Base-by-base conservation (phyloP, 2,329 filamentous ascomycete genomes). In the Teratosphaeria zuluensis region DNA sequence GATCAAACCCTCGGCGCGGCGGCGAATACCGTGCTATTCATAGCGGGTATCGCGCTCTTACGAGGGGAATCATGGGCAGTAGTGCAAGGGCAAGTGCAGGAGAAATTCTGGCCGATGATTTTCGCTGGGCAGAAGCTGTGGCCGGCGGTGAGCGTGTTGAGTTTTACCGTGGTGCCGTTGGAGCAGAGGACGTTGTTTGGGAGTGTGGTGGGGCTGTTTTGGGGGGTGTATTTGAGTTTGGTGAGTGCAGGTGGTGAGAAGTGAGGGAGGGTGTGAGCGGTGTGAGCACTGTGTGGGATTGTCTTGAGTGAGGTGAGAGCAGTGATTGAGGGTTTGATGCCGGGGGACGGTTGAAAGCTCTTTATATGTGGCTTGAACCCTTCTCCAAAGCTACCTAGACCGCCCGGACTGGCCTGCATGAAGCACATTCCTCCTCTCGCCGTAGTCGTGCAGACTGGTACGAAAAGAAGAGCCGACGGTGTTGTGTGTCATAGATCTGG, bases 201-300 rank as follows among this genome's bases (percentile, higher is more conserved):
- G n/a, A 84, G 84, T 64, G 71, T 87, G 55, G 87, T 87, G 19
- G 88, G 89, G 4, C 78, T 92, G 28, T 80, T 77, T 14, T 92
- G 89, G 89, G 85, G 86, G 0, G 78, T 91, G 51, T 92, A 89
- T 71, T 76, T 92, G 74, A 90, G 87, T 69, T 74, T 91, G 67
- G 35, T 61, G n/a, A 54, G 33, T 30, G 51, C n/a, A 8, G 54
- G 32, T 2, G 52, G 32, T 2, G 52, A 21, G 32, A 57, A 57
- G 21, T 57, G 56, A 57, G 19, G 4, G 42, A 21, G 42, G 3
- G 4, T 6, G 16, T n/a, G 42, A 21, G n/a, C n/a, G n/a, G n/a
- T n/a, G n/a, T n/a, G n/a, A n/a, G n/a, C n/a, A n/a, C n/a, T n/a
- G n/a, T n/a, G n/a, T n/a, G n/a, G n/a, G n/a, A n/a, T n/a, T n/a